Percentiles rank a stretch among this genome's conserved stretches.
phyloP scores from a whole-genome alignment of 352 stramenopile genomes.

The Saprolegnia diclina region DNA sequence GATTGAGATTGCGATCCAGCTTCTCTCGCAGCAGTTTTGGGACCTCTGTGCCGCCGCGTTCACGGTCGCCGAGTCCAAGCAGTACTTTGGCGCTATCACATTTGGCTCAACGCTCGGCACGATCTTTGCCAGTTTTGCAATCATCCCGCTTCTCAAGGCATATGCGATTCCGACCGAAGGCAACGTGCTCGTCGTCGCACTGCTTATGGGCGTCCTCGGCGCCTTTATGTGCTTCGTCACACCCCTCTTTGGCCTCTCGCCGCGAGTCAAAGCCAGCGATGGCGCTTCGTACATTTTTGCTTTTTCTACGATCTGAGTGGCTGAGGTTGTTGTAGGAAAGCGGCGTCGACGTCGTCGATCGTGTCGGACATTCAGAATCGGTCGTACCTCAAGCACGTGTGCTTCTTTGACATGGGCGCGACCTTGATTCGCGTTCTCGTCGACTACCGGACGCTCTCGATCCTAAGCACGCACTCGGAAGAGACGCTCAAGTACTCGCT shows the following conservation, averaged over 20 bases:
- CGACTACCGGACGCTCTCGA: conserved; percentile 74
- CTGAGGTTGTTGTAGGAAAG: background rate
- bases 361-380: conserved; percentile 58
- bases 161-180: conserved; percentile 56
- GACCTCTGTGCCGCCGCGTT: conserved; percentile 78
- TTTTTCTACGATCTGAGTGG: background rate
- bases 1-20: conserved; percentile 66
- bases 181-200: conserved; percentile 54
- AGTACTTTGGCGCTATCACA: conserved; percentile 82
- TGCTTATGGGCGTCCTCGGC: conserved; percentile 54
- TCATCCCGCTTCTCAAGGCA: conserved; percentile 52
- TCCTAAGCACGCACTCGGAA: conserved; percentile 62
- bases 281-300: conserved; percentile 20
- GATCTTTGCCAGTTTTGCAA: conserved; percentile 61
- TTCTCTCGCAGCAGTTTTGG: conserved; percentile 83
- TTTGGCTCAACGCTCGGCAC: conserved; percentile 79
- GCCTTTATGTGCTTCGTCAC: conserved; percentile 48
- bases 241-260: conserved; percentile 18
- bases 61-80: conserved; percentile 74
- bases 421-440: conserved; percentile 74
- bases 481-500: conserved; percentile 66
- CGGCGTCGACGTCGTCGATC: conserved; percentile 32
- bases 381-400: conserved; percentile 82
- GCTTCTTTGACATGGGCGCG: conserved; percentile 79
- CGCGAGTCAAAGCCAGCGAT: conserved; percentile 18